These are phyloP conservation scores for Geotrichum klebahnii DNA, from an alignment of 1,139 yeast species.

Conservation along the genomic window DNA sequence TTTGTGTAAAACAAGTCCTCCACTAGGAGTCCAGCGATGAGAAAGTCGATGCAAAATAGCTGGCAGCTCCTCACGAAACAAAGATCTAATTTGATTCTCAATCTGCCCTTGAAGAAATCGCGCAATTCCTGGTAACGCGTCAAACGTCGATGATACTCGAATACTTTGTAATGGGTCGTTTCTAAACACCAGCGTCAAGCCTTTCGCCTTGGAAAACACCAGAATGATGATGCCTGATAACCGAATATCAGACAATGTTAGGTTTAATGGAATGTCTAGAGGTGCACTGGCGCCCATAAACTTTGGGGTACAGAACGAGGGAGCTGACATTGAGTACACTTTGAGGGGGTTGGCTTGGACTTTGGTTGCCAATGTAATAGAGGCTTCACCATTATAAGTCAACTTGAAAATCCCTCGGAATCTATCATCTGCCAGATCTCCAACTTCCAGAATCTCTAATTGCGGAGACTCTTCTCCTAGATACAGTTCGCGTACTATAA, in stretches of 20 bases:
- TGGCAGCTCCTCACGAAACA: conserved; percentile 81
- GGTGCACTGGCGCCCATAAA: conserved; percentile 65
- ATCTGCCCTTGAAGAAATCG: conserved; percentile 76
- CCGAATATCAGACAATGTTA: conserved; percentile 67
- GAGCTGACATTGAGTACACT: conserved; percentile 52
- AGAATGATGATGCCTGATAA: conserved; percentile 79
- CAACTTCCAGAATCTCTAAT: conserved; percentile 79
- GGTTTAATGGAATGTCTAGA: conserved; percentile 72
- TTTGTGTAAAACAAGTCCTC: conserved; percentile 28
- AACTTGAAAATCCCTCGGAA: conserved; percentile 84
- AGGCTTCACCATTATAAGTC: conserved; percentile 75
- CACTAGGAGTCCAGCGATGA: conserved; percentile 60
- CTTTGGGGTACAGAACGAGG: conserved; percentile 57
- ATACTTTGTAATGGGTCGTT: conserved; percentile 85
- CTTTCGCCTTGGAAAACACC: conserved; percentile 76
- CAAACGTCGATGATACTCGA: conserved; percentile 79
- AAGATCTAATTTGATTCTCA: conserved; percentile 71
- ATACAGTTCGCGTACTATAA: conserved; percentile 66
- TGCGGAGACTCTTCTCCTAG: conserved; percentile 77
- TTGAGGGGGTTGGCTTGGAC: conserved; percentile 82
- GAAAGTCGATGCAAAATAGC: conserved; percentile 73
- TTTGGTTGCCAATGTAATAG: conserved; percentile 71
- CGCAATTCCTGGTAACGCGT: conserved; percentile 77
- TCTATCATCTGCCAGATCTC: conserved; percentile 74
- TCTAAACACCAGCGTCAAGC: conserved; percentile 78